Evolutionary conservation across 2,329 filamentous ascomycete genomes (phyloP), one percentile per base, ranked within the genome.

Genomic region (Neurospora crassa): DNA sequence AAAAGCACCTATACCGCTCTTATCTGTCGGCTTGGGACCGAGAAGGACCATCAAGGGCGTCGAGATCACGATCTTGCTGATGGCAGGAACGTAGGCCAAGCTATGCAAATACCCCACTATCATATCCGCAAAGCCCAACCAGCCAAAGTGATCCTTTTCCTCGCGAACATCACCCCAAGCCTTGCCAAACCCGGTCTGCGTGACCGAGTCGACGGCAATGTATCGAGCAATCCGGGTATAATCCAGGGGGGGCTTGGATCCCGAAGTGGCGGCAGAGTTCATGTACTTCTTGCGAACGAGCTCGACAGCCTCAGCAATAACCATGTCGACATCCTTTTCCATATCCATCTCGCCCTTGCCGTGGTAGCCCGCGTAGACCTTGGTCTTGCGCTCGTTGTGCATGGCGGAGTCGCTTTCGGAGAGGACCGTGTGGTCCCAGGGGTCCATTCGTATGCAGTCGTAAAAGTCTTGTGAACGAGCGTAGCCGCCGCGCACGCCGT

Each of bases 311-410:
- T 59, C 40, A 2, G 69, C 69, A 11, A 74, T n/a, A 40, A 73
- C 74, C 5, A 68, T 20, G 47, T 73, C 69, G 5, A 77, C 43
- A 42, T 72, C 67, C 63, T 41, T 59, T 70, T 79, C 78, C 3
- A 79, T 72, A 59, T 78, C 71, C 59, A 76, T 73, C 2, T 42
- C 67, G n/a, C 78, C 77, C 67, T 76, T 77, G 5, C 78, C 78
- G 1, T 77, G 72, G 59, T 78, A 79, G 3, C 75, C 76, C 2
- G 71, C 40, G 2, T 70, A 71, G 10, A 79, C n/a, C 40, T 75
- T 75, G 10, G 78, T 76, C 71, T 79, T 79, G 14, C 76, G 75
- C 53, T 73, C 73, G 70, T 78, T 78, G 68, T 79, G 78, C 10
- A 45, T 71, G 16, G 70, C 70, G 2, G 75, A 77, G 67, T 77